Evolutionary conservation across 768 basidiomycete species (phyloP).

Genomic region (Trametes cubensis): DNA sequence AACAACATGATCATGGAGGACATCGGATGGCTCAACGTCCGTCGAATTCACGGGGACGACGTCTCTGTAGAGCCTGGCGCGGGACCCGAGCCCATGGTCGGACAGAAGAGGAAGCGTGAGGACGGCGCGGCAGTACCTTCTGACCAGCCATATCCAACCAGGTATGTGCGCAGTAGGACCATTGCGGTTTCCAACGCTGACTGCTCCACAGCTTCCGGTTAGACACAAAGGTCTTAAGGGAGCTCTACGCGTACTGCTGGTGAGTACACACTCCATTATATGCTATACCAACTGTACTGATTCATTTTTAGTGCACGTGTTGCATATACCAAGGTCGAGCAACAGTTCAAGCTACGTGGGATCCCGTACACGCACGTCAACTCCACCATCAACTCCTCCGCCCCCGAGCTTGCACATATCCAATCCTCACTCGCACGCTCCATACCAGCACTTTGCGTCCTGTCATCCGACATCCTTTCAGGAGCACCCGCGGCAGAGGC

Average conservation of each 20-base stretch:
- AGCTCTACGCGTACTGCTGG: conserved; percentile 90
- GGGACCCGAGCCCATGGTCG: conserved; percentile 20
- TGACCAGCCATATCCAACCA: conserved; percentile 30
- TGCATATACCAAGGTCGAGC: conserved; percentile 86
- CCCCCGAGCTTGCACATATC: conserved; percentile 53
- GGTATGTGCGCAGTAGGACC: conserved; percentile 15
- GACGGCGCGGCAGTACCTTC: conserved; percentile 14
- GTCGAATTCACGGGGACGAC: conserved; percentile 51
- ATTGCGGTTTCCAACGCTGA: not conserved
- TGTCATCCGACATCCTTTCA: conserved; percentile 77
- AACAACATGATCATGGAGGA: conserved; percentile 71
- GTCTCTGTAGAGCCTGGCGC: conserved; percentile 14
- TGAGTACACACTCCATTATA: conserved; percentile 35
- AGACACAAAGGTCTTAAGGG: conserved; percentile 70
- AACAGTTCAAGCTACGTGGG: conserved; percentile 78
- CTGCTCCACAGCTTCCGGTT: conserved; percentile 53
- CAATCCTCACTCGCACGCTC: conserved; percentile 77
- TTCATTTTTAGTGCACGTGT: conserved; percentile 69
- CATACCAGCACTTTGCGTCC: conserved; percentile 82
- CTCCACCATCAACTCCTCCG: conserved; percentile 47
- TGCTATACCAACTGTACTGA: not conserved
- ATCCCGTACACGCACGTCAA: conserved; percentile 81
- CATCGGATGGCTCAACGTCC: conserved; percentile 77
- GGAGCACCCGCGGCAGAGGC: conserved; percentile 88
- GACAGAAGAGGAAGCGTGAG: conserved; percentile 38